These are phyloP conservation scores for Podospora tetraspora DNA, from an alignment of 495 filamentous ascomycete species.

Conservation along the genomic window DNA sequence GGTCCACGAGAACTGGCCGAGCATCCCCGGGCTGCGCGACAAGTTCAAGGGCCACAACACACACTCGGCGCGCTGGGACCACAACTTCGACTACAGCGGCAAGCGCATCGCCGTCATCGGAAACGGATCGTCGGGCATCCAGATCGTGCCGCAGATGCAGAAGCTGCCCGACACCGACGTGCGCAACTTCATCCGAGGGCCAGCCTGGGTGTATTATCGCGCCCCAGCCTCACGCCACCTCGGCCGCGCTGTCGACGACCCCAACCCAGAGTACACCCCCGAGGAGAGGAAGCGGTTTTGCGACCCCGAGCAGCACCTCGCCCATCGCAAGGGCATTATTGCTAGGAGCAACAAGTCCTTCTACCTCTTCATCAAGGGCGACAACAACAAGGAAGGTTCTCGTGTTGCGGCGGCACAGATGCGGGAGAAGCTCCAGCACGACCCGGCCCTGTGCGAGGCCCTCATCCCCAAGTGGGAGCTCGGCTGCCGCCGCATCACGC, in stretches of 20 bases:
- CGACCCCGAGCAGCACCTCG: constrained; percentile 22
- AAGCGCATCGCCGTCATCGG: constrained; percentile 42
- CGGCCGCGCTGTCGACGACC: constrained; percentile 16
- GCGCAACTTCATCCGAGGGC: constrained; percentile 47
- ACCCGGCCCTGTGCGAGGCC: constrained; percentile 30
- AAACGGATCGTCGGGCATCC: constrained; percentile 41
- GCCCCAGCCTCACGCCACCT: constrained; percentile 40
- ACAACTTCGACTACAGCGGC: constrained; percentile 37
- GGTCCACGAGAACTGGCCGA: constrained; percentile 45
- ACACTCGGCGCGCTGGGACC: constrained; percentile 50
- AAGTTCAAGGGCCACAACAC: constrained; percentile 42
- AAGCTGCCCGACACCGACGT: constrained; percentile 39
- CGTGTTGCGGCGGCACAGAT: constrained; percentile 37
- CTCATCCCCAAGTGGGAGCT: constrained; percentile 54
- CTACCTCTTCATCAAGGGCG: constrained; percentile 35
- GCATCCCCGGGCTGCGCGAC: constrained; percentile 37
- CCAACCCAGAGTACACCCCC: constrained; percentile 17
- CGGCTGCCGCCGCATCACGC: constrained; percentile 57
- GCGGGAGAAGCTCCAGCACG: constrained; percentile 23
- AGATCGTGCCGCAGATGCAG: constrained; percentile 50
- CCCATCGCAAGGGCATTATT: constrained; percentile 28
- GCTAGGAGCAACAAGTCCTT: constrained; percentile 34
- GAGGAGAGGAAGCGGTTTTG: constrained; percentile 32
- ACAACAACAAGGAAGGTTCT: constrained; percentile 26
- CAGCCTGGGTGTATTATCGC: constrained; percentile 50